A percentile compares a stretch with the other conserved stretches of the same genome.
Evolutionary conservation across 2,329 filamentous ascomycete species (phyloP).

Genomic region (Sarocladiaceae sp.): DNA sequence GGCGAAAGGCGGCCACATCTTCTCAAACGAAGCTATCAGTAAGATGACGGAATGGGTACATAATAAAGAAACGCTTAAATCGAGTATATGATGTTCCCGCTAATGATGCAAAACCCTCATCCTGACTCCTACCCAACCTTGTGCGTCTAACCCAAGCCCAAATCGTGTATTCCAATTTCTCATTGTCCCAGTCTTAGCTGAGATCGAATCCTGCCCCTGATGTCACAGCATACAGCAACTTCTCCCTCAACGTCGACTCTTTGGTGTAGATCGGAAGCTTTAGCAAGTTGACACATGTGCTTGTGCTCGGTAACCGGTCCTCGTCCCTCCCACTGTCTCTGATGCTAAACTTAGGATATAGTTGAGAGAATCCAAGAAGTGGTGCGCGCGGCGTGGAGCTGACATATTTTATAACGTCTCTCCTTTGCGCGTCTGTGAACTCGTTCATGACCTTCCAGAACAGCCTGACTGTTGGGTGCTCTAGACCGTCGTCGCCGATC

Average conservation of each 20-base stretch:
- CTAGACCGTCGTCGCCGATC: conserved; percentile 81
- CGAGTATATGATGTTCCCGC: too few species aligned
- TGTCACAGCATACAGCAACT: conserved; percentile 84
- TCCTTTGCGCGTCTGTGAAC: conserved; percentile 70
- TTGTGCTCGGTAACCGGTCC: conserved; percentile 85
- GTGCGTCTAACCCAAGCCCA: neutral
- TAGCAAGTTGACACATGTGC: conserved; percentile 91
- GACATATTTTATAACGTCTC: conserved; percentile 91
- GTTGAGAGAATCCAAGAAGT: conserved; percentile 78
- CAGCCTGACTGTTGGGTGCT: conserved; percentile 79
- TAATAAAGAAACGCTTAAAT: too few species aligned
- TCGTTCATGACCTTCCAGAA: conserved; percentile 89
- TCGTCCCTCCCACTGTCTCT: conserved; percentile 59
- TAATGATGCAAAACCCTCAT: neutral
- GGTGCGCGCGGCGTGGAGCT: conserved; percentile 90
- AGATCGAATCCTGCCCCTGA: conserved; percentile 91
- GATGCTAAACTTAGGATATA: conserved; percentile 86
- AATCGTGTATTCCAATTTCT: neutral
- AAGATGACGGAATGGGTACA: too few species aligned
- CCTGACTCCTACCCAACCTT: neutral
- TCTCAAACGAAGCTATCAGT: too few species aligned
- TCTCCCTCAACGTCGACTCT: conserved; percentile 63
- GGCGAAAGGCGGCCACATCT: too few species aligned
- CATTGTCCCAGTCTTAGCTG: conserved; percentile 35
- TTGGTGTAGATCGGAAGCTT: conserved; percentile 82